Evolutionary conservation across 139 green algal genomes (phyloP), one percentile per base, ranked within the genome.

Genomic region (Chlorella sp.): DNA sequence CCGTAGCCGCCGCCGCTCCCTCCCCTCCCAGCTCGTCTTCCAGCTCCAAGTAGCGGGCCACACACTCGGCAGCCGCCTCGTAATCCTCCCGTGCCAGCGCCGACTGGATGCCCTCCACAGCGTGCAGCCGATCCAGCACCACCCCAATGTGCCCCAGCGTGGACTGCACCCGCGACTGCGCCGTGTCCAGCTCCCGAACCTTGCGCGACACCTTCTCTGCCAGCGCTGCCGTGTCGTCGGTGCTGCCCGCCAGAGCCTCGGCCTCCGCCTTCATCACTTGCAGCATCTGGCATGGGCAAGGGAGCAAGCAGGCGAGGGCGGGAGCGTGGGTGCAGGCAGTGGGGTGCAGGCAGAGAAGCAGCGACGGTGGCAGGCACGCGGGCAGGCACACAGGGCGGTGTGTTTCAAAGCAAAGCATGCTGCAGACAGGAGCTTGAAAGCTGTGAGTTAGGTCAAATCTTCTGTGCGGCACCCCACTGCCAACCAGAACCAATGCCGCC

Each of bases 141-240:
- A 95, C 90, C 57, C 94, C 91, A 61, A 98, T 98, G 30, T 91
- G 80, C 1, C 73, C 81, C 48, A 98, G 88, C 22, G 94, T 93
- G 36, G 86, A 76, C 30, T 93, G 84, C 42, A 99, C 96, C 30
- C 93, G 92, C 0, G 91, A 95, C 90, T 98, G 96, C 26, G 94
- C 95, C 12, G 90, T 82, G 92, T 99, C 97, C 34, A 99, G 91
- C 80, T 97, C 91, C 19, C 94, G 86, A 57, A 85, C 95, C 89
- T 97, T 98, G 77, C 92, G 91, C 90, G 94, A 97, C 57, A 99
- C 98, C 57, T 94, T 93, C 77, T 98, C 95, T 15, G 97, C 97
- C 0, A 98, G 91, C 22, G 91, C 83, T 14, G 97, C 94, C 2
- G 97, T 98, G 81, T 83, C 75, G 22, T 87, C 73, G 14, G 98